Evolutionary conservation across 2,329 filamentous ascomycete species (phyloP).

Genomic region (Fusarium sambucinum): DNA sequence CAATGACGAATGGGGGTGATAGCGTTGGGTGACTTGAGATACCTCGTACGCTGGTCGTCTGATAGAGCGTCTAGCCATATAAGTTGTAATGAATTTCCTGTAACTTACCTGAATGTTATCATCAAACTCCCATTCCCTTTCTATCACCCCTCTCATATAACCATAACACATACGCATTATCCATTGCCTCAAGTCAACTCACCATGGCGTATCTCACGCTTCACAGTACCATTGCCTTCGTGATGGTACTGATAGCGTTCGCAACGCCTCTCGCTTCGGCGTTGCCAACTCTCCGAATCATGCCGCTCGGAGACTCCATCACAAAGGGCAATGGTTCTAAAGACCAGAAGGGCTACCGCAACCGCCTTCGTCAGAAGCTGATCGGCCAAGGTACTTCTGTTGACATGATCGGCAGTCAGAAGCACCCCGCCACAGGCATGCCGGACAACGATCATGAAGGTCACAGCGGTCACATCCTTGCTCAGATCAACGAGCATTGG

Average conservation of each 20-base stretch:
- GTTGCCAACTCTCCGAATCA: constrained; percentile 24
- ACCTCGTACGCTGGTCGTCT: too few relatives aligned
- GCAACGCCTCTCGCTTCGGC: constrained; percentile 3
- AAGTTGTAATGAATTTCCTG: too few relatives aligned
- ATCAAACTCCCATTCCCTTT: too few relatives aligned
- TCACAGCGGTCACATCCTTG: constrained; percentile 19
- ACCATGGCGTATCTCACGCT: too few relatives aligned
- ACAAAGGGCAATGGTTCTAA: constrained; percentile 31
- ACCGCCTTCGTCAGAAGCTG: constrained; percentile 13
- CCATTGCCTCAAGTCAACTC: too few relatives aligned
- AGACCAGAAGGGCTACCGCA: constrained; percentile 18
- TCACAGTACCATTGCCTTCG: not conserved
- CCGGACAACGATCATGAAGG: constrained; percentile 31
- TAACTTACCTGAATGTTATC: too few relatives aligned
- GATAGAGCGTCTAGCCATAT: too few relatives aligned
- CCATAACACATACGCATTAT: too few relatives aligned
- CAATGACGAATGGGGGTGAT: too few relatives aligned
- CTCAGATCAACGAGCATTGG: constrained; percentile 18
- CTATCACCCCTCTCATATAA: too few relatives aligned
- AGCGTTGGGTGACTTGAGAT: too few relatives aligned
- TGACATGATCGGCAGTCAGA: constrained; percentile 26
- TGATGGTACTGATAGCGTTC: not conserved
- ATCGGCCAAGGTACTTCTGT: not conserved
- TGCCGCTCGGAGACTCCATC: constrained; percentile 37
- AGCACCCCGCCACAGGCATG: constrained; percentile 15